phyloP scores from a whole-genome alignment of 371 early-diverging fungal species.

The Choanephora cucurbitarum region DNA sequence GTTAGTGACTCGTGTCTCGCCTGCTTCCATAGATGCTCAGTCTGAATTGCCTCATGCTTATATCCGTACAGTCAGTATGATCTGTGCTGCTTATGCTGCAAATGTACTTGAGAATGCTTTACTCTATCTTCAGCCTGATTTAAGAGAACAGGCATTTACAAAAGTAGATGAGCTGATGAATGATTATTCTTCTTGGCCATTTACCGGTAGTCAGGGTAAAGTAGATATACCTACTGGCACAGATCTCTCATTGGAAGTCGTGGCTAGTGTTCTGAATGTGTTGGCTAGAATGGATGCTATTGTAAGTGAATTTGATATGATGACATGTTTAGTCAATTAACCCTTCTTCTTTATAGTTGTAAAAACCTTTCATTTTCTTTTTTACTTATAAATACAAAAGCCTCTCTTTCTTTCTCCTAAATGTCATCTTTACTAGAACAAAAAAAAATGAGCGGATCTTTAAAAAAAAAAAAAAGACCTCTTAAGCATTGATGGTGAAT shows the following conservation, averaged over 20 bases:
- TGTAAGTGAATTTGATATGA: no score
- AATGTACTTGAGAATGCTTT: constrained; percentile 95
- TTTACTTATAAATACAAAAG: no score
- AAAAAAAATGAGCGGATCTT: no score
- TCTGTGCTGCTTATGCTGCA: constrained; percentile 95
- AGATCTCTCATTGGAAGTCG: constrained; percentile 68
- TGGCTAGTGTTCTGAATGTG: constrained; percentile 79
- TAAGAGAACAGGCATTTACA: constrained; percentile 85
- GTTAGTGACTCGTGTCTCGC: constrained; percentile 58
- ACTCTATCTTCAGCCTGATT: constrained; percentile 77
- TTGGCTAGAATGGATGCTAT: constrained; percentile 90
- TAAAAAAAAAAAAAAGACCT: no score
- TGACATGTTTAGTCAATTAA: neutral
- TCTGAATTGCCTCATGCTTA: constrained; percentile 50
- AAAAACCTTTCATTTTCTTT: neutral
- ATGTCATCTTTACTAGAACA: no score
- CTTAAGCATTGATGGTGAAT: no score
- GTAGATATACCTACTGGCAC: constrained; percentile 54
- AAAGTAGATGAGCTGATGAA: constrained; percentile 90
- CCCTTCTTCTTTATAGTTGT: neutral
- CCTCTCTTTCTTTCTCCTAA: no score
- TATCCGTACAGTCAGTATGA: constrained; percentile 84
- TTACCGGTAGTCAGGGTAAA: constrained; percentile 65
- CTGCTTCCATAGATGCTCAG: constrained; percentile 43
- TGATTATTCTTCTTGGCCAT: constrained; percentile 81